Evolutionary conservation across 2,329 filamentous ascomycete species (phyloP).

Genomic region (Xylaria multiplex): DNA sequence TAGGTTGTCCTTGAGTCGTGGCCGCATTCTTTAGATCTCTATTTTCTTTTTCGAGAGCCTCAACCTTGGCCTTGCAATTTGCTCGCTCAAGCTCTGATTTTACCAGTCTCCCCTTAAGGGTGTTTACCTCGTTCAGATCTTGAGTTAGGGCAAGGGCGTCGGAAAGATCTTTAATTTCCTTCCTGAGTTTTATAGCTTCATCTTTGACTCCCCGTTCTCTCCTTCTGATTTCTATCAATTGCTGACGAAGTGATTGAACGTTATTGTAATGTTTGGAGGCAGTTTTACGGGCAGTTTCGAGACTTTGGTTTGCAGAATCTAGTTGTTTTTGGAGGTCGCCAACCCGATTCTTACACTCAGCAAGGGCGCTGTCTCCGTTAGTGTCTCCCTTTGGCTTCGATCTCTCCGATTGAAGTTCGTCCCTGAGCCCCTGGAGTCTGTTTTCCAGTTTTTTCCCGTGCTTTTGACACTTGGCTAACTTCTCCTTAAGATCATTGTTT

Average conservation of each 20-base stretch:
- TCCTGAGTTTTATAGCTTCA: constrained; percentile 6
- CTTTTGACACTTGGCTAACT: background rate
- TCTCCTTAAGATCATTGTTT: constrained; percentile 1
- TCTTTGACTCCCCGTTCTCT: constrained; percentile 12
- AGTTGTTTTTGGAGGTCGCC: background rate
- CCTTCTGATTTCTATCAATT: background rate
- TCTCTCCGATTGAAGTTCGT: constrained; percentile 4
- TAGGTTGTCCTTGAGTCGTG: background rate
- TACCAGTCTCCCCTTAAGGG: too few species aligned
- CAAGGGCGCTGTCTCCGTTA: background rate
- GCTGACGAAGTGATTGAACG: background rate
- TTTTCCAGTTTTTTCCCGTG: background rate
- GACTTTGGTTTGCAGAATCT: background rate
- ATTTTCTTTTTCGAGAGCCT: background rate
- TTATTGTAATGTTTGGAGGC: constrained; percentile 13
- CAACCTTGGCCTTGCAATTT: background rate
- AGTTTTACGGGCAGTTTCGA: constrained; percentile 6
- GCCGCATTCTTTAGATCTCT: background rate
- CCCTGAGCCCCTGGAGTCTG: constrained; percentile 1
- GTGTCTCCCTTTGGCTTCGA: background rate
- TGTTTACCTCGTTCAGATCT: too few species aligned
- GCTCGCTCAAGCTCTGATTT: too few species aligned
- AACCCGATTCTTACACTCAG: constrained; percentile 5
- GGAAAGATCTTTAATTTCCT: background rate
- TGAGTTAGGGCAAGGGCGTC: too few species aligned